phyloP scores from a whole-genome alignment of 441 rosid species.

The Populus tomentosa region DNA sequence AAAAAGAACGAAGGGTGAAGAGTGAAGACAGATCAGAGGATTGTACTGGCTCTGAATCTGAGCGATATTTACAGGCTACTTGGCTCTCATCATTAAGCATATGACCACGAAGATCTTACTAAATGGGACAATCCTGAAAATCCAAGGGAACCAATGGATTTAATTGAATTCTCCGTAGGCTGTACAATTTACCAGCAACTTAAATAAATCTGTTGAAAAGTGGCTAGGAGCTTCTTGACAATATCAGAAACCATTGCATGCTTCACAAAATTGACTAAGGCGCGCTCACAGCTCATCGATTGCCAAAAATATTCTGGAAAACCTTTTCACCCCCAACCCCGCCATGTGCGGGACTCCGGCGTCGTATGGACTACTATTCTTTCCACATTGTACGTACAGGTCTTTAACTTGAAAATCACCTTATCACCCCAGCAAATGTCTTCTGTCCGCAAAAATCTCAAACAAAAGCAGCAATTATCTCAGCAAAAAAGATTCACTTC shows the following conservation, averaged over 20 bases:
- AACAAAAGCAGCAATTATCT: conserved; percentile 5
- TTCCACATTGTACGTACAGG: neutral
- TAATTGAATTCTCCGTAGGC: conserved; percentile 19
- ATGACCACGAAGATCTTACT: conserved; percentile 11
- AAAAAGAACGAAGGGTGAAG: no score
- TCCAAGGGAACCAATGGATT: conserved; percentile 19
- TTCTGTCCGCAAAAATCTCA: conserved; percentile 7
- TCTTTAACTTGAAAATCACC: conserved; percentile 6
- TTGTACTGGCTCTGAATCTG: conserved; percentile 10
- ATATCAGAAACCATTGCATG: conserved; percentile 11
- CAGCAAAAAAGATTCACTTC: conserved; percentile 8
- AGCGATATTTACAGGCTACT: conserved; percentile 33
- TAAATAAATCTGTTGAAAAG: conserved; percentile 13
- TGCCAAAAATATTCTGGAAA: conserved; percentile 16
- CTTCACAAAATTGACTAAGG: conserved; percentile 8
- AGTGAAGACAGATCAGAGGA: no score
- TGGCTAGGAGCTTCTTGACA: neutral
- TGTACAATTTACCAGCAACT: conserved; percentile 35
- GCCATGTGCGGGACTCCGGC: neutral
- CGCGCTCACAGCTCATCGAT: conserved; percentile 28
- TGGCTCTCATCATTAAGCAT: conserved; percentile 29
- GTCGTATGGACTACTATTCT: neutral
- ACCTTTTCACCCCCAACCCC: neutral
- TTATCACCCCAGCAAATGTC: conserved; percentile 14
- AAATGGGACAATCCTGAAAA: conserved; percentile 19